Conservation (phyloP, 768 basidiomycete species). For the Dentipellis sp. region DNA sequence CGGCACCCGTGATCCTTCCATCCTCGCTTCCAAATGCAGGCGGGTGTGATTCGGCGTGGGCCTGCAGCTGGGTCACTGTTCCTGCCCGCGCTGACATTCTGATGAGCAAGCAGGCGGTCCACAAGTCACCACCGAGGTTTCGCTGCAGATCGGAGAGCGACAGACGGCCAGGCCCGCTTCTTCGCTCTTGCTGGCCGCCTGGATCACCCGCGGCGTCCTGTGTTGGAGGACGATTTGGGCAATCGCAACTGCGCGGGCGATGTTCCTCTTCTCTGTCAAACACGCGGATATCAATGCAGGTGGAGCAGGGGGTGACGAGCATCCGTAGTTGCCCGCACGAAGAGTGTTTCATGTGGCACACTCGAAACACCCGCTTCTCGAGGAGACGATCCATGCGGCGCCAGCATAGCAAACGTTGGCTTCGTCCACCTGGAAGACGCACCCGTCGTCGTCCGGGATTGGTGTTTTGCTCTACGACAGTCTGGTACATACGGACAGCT, state of each 20-base stretch:
- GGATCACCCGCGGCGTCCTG: background rate
- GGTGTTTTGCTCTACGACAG: background rate
- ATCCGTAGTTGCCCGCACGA: background rate
- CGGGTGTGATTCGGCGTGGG: background rate
- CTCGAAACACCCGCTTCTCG: background rate
- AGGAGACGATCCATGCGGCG: background rate
- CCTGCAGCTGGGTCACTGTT: background rate
- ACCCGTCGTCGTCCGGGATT: background rate
- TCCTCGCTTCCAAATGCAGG: background rate
- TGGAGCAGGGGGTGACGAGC: background rate
- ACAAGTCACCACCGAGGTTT: background rate
- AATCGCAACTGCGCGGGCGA: background rate
- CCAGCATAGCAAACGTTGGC: too few relatives aligned
- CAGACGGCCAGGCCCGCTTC: background rate
- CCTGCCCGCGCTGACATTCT: background rate
- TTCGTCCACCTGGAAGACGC: background rate
- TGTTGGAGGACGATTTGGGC: background rate
- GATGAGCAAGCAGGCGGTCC: background rate
- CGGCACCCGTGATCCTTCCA: background rate
- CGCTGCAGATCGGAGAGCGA: background rate
- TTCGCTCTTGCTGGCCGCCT: background rate
- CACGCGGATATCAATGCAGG: too few relatives aligned
- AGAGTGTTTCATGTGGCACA: background rate
- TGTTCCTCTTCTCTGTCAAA: background rate
- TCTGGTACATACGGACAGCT: background rate